Evolutionary conservation across 805 yeast genomes (phyloP), one percentile per base, ranked within the genome.

Genomic region (Nakazawaea siamensis): DNA sequence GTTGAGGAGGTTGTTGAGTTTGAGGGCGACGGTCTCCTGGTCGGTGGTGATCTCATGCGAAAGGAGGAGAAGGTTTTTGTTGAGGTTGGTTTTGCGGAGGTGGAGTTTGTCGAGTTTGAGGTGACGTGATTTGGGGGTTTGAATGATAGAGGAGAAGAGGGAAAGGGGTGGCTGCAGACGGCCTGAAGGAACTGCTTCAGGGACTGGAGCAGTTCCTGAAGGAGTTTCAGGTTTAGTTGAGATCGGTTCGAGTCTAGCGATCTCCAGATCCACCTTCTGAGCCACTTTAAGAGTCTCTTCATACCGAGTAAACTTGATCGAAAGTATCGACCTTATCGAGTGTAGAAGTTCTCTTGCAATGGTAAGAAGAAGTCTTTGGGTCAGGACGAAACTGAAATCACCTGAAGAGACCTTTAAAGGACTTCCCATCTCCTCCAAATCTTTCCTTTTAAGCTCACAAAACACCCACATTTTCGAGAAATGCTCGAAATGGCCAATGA

Each of bases 11-110:
- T 68, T 71, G 34, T 77, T 76, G 14, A 79, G 58, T 49, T 77
- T 81, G 33, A 73, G 67, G 1, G 88, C 87, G 3, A 80, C 43
- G 2, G 52, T 45, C 46, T 81, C 90, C 51, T 81, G 83, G n/a
- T 58, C 66, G 17, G 44, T n/a, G n/a, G n/a, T n/a, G n/a, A n/a
- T n/a, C n/a, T n/a, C n/a, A n/a, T n/a, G n/a, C n/a, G n/a, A n/a
- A n/a, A n/a, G n/a, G n/a, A n/a, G n/a, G n/a, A n/a, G n/a, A n/a
- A n/a, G 50, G 19, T 64, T 65, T 4, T 53, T 44, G 5, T 64
- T 38, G 4, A 74, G 40, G 24, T 66, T 8, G 4, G 4, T 20
- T 13, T 26, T 32, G 11, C 26, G 29, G 13, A 28, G 31, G 13
- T 15, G 23, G 13, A 37, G 29, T n/a, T 25, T 24, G 6, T 33